Percentiles rank a stretch among this genome's conserved stretches.
phyloP scores from a whole-genome alignment of 139 green algal species.

The Chlamydomonas sphaeroides region DNA sequence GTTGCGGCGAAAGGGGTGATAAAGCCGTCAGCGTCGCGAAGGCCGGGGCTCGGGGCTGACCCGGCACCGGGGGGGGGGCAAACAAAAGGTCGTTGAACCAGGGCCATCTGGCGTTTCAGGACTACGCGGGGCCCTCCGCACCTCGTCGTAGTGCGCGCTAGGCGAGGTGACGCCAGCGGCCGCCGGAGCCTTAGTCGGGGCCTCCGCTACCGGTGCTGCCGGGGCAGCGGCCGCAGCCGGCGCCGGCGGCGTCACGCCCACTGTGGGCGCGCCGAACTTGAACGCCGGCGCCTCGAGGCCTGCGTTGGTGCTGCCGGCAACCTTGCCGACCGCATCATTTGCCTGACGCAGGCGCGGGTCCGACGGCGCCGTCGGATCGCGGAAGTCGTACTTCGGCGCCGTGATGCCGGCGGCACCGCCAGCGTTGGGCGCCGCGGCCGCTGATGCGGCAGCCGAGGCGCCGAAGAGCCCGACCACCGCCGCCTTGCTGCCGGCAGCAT shows the following conservation, averaged over 20 bases:
- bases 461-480: too few species aligned
- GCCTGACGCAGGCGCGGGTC: constrained; percentile 12
- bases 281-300: neutral
- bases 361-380: neutral
- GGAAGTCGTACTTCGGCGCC: neutral
- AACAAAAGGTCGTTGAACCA: too few species aligned
- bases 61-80: too few species aligned
- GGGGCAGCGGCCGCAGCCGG: neutral
- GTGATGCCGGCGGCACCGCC: neutral
- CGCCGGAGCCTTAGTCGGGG: neutral
- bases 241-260: neutral
- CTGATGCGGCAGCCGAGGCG: too few species aligned
- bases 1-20: too few species aligned
- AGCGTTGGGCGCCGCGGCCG: too few species aligned
- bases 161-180: neutral
- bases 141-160: neutral
- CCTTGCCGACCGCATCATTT: neutral
- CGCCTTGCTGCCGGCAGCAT: neutral
- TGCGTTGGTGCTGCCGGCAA: neutral
- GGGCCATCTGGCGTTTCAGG: too few species aligned
- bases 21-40: too few species aligned
- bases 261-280: neutral
- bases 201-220: too few species aligned
- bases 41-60: too few species aligned
- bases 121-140: too few species aligned